Evolutionary conservation across 441 rosid species (phyloP), one percentile per base, ranked within the genome.

Genomic region (Melastoma candidum): DNA sequence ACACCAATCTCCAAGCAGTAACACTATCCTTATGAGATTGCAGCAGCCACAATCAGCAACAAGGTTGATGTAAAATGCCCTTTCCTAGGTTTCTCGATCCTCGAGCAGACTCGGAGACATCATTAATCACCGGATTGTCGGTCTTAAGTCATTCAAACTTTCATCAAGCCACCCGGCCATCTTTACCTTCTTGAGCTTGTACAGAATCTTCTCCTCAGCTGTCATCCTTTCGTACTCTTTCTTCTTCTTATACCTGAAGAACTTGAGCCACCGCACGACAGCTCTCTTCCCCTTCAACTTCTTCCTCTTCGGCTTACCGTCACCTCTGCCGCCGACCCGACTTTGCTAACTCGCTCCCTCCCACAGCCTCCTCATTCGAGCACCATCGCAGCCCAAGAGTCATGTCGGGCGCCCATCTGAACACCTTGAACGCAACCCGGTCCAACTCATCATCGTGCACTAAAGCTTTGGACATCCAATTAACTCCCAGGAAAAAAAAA

Each of bases 171-270:
- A 32, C 8, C 41, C 41, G 7, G 22, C 8, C 9, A 14, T 3
- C 14, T 46, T 48, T 24, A 82, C 95, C 93, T 82, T 89, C 52
- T 65, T 78, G 64, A 93, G 70, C 68, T 93, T 93, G 80, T 68
- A 80, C 43, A 87, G 56, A 60, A 83, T 56, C 63, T 83, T 89
- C 69, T 89, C 90, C 70, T 89, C 96, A 2, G 71, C 60, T 24
- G 95, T 93, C 99, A 93, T 87, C 71, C 96, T 82, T 67, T 79
- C 85, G 46, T 66, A 76, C 45, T 84, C 95, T 77, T 79, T 93
- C 84, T 84, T 89, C 72, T 89, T 93, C 84, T 93, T 89, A 83
- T 84, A 87, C 64, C 96, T 78, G 73, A 93, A 84, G 70, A 67
- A 77, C 76, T 86, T 93, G 1, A 93, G 73, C 97, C 95, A 89